Evolutionary conservation across 2,329 filamentous ascomycete genomes (phyloP), one percentile per base, ranked within the genome.

Genomic region (Clathrospora elynae): DNA sequence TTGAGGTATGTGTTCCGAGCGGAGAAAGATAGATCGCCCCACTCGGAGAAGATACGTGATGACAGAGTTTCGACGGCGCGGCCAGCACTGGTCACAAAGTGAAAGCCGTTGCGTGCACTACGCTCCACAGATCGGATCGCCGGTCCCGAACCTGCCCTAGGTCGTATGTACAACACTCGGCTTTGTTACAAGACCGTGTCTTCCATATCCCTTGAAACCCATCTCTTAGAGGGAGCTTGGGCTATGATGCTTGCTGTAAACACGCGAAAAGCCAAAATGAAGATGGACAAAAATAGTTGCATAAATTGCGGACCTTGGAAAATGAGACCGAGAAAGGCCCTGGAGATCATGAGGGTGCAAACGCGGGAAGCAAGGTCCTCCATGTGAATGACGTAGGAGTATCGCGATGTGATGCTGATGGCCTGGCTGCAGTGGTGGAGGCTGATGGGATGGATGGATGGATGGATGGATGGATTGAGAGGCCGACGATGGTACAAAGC

Each of bases 321-420:
- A 42, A 43, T 38, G 39, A 47, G 40, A 20, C 18, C 32, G 34
- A 36, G 19, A 42, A 35, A 31, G 43, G 42, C 43, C 43, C 43
- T 46, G 43, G 43, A 52, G 51, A 55, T 55, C 51, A 55, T 47
- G 44, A 40, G 36, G 24, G 39, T 45, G 42, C 42, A 46, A 39
- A 35, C 16, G 29, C 35, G 35, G 38, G 32, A 49, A 38, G 44
- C 45, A 45, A 44, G 42, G 45, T 36, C 39, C 19, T 43, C 46
- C 46, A 53, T 41, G 49, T 23, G 38, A 10, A 47, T 54, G 51
- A 53, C 51, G 51, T 50, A 31, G 46, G 34, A 40, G 31, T 29
- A 36, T 46, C 20, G 24, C 28, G 14, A 46, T 12, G 3, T 34
- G 31, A 18, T 24, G 12, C 6, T 18, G 32, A 24, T 12, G 32